phyloP scores from a whole-genome alignment of 805 yeast genomes.

The Starmerella geochares region DNA sequence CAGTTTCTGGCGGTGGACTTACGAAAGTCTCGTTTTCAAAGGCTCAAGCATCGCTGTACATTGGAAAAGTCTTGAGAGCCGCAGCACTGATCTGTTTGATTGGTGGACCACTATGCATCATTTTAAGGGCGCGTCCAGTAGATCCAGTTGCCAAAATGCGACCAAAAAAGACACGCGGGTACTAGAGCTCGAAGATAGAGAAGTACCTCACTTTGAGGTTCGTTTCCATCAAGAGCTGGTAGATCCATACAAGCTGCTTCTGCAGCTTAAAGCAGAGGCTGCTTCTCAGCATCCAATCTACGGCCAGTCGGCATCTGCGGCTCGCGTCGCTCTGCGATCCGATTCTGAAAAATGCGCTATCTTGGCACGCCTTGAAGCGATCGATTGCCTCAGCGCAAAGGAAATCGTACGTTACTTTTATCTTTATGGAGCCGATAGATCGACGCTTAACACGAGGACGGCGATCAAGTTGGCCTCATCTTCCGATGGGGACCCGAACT shows the following conservation, averaged over 20 bases:
- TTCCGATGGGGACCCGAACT: neutral
- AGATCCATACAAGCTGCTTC: neutral
- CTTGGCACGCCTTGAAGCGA: conserved; percentile 1
- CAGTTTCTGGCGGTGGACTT: conserved; percentile 6
- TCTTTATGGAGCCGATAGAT: neutral
- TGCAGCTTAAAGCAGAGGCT: conserved; percentile 6
- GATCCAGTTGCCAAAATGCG: neutral
- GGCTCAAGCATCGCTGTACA: neutral
- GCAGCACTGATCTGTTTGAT: neutral
- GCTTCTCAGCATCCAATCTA: neutral
- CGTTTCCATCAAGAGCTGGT: neutral
- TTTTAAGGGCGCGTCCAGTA: no score
- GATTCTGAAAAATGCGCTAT: neutral
- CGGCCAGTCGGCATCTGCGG: conserved; percentile 3
- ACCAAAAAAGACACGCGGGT: neutral
- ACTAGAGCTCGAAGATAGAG: neutral
- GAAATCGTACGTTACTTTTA: neutral
- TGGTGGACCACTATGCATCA: neutral
- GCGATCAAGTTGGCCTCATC: neutral
- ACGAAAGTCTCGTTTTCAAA: neutral
- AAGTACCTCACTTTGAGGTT: neutral
- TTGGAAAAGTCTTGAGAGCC: neutral
- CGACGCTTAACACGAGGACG: neutral
- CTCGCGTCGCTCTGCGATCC: neutral
- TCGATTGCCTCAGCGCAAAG: conserved; percentile 1